These are phyloP conservation scores for Nothophytophthora sp. DNA, from an alignment of 352 stramenopile species.

Conservation along the genomic window DNA sequence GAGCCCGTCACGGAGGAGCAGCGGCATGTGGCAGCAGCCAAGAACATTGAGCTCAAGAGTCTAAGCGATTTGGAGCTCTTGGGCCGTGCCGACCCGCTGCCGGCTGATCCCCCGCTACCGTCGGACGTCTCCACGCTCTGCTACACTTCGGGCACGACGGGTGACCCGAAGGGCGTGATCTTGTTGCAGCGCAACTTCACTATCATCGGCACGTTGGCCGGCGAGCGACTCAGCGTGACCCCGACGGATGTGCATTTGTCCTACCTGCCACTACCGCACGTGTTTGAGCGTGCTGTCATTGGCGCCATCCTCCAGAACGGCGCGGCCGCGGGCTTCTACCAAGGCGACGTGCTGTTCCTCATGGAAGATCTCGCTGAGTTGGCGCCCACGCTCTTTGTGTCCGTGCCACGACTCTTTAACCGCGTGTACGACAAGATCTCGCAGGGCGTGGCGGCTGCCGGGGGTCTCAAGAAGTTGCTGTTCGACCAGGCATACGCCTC, in stretches of 20 bases:
- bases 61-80: conserved; percentile 27
- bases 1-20: conserved; percentile 34
- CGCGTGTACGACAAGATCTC: conserved; percentile 96
- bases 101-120: conserved; percentile 31
- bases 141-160: conserved; percentile 94
- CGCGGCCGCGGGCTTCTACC: conserved; percentile 68
- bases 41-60: conserved; percentile 32
- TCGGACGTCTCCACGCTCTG: conserved; percentile 90
- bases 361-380: conserved; percentile 93
- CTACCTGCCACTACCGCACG: conserved; percentile 96
- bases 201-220: conserved; percentile 15
- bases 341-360: conserved; percentile 88
- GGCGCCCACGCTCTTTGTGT: conserved; percentile 90
- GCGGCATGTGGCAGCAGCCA: conserved; percentile 10
- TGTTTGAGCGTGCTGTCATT: conserved; percentile 93
- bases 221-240: conserved; percentile 18
- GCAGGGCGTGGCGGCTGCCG: conserved; percentile 40
- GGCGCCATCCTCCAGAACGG: conserved; percentile 81
- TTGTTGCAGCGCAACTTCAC: conserved; percentile 82
- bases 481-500: conserved; percentile 42
- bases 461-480: conserved; percentile 45
- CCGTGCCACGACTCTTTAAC: conserved; percentile 94
- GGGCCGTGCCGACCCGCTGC: conserved; percentile 21
- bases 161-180: conserved; percentile 94
- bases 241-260: conserved; percentile 89